Conservation (phyloP, 768 basidiomycete species). For the Trametes maxima region DNA sequence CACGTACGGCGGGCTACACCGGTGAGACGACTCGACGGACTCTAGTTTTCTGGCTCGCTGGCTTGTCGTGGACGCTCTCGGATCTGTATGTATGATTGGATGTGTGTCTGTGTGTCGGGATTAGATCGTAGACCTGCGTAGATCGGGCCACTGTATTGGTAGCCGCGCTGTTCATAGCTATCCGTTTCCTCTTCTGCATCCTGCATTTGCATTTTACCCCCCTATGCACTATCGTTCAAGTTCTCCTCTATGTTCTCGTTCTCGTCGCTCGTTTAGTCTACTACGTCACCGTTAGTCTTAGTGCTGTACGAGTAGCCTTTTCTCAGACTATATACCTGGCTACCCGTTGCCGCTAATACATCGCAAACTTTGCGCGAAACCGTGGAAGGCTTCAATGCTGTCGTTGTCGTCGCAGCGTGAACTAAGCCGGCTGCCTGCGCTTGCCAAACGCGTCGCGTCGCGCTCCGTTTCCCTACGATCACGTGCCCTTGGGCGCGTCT, state of each 20-base stretch:
- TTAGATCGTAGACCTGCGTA: neutral
- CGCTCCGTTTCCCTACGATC: conserved; percentile 7
- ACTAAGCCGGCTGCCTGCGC: neutral
- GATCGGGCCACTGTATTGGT: conserved; percentile 2
- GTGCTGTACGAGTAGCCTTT: neutral
- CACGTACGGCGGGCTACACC: neutral
- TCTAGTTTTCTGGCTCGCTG: neutral
- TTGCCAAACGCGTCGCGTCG: conserved; percentile 9
- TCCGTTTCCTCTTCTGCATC: neutral
- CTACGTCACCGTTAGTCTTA: neutral
- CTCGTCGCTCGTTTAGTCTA: neutral
- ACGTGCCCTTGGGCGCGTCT: conserved; percentile 9
- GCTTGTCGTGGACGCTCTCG: neutral
- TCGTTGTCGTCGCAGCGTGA: neutral
- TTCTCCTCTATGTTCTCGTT: neutral
- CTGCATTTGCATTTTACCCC: neutral
- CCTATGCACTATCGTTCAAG: neutral
- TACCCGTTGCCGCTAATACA: neutral
- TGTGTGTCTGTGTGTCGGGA: neutral
- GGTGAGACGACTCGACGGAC: neutral
- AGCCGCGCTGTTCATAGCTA: conserved; percentile 6
- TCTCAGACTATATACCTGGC: neutral
- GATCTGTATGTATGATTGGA: neutral
- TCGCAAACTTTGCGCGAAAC: neutral
- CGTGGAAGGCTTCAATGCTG: neutral